Base-by-base conservation (phyloP, 2,329 filamentous ascomycete species). In the Pseudocercospora cruenta region DNA sequence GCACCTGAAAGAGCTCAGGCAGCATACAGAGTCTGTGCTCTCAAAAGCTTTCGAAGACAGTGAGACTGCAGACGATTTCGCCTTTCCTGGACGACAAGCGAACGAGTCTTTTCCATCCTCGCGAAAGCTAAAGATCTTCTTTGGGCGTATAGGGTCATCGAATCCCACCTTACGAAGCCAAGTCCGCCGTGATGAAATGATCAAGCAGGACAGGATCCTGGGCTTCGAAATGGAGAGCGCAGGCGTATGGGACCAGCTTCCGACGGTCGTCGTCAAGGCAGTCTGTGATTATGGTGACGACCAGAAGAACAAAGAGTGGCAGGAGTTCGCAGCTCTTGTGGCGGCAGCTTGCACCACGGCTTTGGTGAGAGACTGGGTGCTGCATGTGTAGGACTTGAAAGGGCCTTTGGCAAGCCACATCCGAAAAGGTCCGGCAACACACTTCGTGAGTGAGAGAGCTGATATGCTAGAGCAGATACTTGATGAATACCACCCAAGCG, bases 241-340 rank as follows among this genome's bases (percentile, higher is more conserved):
- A 16, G 39, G 39, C 39, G 19, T 45, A 16, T 45, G 39, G 39
- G 39, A 45, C 19, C 53, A 19, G 24, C 24, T 61, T 31, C 59
- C 39, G 4, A 61, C 59, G 14, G 31, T 73, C 2, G 64, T 73
- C 19, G 66, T 73, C 6, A 62, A 71, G 2, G 68, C 70, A 10
- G 67, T 72, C 21, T 71, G 58, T 10, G 70, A 72, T 49, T 72
- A 73, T 43, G 67, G 70, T 3, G 71, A 73, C 62, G 68, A 67
- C 24, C 71, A 73, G 60, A 73, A 71, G 62, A 68, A 71, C 60
- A 62, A 72, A n/a, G 16, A 22, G 16, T 73, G 71, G 70, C 69
- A 70, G 49, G 24, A 12, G 0, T 72, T 70, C 53, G 69, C 71
- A 31, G 53, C 53, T 45, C 39, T 45, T 19, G 19, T 19, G 19